Evolutionary conservation across 2,329 filamentous ascomycete species (phyloP), one percentile per base, ranked within the genome.

Genomic region (Aspergillus sojae): DNA sequence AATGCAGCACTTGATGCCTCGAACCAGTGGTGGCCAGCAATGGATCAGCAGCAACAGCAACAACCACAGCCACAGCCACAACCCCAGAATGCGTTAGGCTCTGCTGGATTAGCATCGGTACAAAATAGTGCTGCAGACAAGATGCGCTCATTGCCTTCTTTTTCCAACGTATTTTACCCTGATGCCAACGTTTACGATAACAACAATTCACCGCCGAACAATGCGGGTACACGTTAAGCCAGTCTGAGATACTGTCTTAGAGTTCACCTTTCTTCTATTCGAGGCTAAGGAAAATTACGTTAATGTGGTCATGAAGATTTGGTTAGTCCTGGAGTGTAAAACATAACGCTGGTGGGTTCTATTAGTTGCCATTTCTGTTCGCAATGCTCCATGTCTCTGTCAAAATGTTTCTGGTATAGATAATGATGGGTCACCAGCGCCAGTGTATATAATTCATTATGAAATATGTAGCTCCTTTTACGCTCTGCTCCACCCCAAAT

Each of bases 1-100:
- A 87, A 85, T 58, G 82, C 85, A 6, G 81, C 74, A 7, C 66
- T 82, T 39, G 81, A 83, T 55, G 71, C 76, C 11, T 68, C 76
- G 16, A 79, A 73, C 48, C 76, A 76, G 55, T 74, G 77, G 61
- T 81, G 78, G 79, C 71, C 73, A 19, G 74, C 74, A 54, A 70
- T 71, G 61, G 77, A 79, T 52, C 53, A 71, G n/a, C 71, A 75
- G 23, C 71, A 75, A 60, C 71, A 74, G 41, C 74, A 70, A 43
- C 64, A 67, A 46, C 65, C 55, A 23, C 70, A 69, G 50, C 68
- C 67, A 36, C 67, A 69, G 23, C 65, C 71, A 34, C 65, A 67
- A 7, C 41, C 67, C 6, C 46, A 70, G 26, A 70, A 59, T 43
- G 68, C 74, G 12, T 59, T 78, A 21, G 67, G 62, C 2, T 62